phyloP scores from a whole-genome alignment of 371 early-diverging fungal species.

The Umbelopsis sp. region DNA sequence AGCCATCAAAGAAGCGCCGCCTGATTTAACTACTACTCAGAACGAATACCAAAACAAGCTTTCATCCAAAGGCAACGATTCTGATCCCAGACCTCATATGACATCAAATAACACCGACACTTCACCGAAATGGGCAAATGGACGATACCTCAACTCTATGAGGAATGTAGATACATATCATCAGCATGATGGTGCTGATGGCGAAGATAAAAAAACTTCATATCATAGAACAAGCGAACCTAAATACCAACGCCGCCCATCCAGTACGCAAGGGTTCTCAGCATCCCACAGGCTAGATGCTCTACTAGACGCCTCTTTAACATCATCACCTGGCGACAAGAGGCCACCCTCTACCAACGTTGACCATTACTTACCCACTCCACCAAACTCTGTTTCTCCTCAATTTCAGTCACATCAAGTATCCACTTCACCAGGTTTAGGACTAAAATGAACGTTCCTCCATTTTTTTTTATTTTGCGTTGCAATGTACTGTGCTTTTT shows the following conservation, averaged over 20 bases:
- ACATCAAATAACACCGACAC: constrained; percentile 11
- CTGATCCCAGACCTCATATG: not conserved
- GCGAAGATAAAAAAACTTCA: constrained; percentile 1
- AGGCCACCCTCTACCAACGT: not conserved
- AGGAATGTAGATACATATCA: constrained; percentile 6
- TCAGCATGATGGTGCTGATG: not conserved
- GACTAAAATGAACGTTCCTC: not conserved
- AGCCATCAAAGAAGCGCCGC: not conserved
- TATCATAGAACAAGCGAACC: constrained; percentile 11
- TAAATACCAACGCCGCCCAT: not conserved
- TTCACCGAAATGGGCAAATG: constrained; percentile 15
- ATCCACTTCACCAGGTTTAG: not conserved
- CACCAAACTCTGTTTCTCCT: constrained; percentile 15
- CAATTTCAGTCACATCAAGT: constrained; percentile 14
- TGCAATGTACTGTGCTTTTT: not conserved
- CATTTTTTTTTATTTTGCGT: not conserved
- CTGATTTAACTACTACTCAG: not conserved
- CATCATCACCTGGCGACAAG: not conserved
- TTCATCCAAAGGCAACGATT: not conserved
- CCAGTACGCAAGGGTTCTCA: not conserved
- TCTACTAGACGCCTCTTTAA: constrained; percentile 9
- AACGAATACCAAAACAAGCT: not conserved
- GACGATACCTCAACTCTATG: constrained; percentile 3
- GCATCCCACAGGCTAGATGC: constrained; percentile 8
- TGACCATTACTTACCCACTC: constrained; percentile 13